Evolutionary conservation across 2,329 filamentous ascomycete genomes (phyloP).

Genomic region (Pseudogymnoascus sp.): DNA sequence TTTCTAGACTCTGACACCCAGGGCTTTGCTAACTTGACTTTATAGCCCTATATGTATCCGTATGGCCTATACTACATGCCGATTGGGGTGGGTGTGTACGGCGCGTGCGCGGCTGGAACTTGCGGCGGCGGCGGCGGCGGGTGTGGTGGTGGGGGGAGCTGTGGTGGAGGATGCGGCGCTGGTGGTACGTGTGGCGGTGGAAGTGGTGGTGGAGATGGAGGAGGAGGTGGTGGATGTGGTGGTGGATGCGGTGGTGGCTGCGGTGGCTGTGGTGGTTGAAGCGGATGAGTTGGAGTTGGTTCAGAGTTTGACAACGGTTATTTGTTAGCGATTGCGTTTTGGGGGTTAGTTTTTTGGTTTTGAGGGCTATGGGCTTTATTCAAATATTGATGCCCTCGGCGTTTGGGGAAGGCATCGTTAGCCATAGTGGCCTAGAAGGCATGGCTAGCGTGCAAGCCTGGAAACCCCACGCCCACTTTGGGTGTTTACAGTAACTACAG

Average conservation of each 20-base stretch:
- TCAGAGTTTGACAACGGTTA: background rate
- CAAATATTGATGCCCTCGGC: background rate
- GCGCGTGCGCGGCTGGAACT: slow-evolving; percentile 34
- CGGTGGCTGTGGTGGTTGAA: slow-evolving; percentile 12
- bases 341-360: background rate
- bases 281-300: background rate
- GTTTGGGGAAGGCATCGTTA: no score
- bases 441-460: background rate
- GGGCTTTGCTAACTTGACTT: slow-evolving; percentile 25
- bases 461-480: background rate
- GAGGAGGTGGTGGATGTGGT: slow-evolving; percentile 23
- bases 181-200: slow-evolving; percentile 26
- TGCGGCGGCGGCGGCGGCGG: slow-evolving; percentile 39
- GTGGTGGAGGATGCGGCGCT: slow-evolving; percentile 38
- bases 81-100: slow-evolving; percentile 21
- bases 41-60: slow-evolving; percentile 1
- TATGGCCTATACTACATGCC: slow-evolving; percentile 27
- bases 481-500: background rate
- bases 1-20: background rate
- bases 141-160: slow-evolving; percentile 34
- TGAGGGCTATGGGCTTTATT: background rate
- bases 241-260: slow-evolving; percentile 18
- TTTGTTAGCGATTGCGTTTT: background rate
- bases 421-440: background rate
- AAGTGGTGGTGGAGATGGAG: slow-evolving; percentile 26